Base-by-base conservation (phyloP, 768 basidiomycete species). In the Podaxis sp. region DNA sequence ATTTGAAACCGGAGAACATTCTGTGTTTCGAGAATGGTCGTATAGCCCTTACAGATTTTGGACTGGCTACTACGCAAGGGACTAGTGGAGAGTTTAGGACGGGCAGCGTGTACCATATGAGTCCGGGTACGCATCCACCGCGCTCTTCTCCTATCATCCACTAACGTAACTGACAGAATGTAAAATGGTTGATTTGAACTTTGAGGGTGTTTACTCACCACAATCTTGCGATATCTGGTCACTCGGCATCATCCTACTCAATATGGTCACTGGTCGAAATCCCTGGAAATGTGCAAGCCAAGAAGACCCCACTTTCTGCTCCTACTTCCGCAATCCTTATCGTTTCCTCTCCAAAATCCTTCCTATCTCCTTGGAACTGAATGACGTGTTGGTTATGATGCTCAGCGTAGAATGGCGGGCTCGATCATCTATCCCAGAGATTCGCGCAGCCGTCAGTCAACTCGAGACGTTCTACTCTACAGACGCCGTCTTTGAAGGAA, bases 21-120 rank as follows among this genome's bases (percentile, higher is more conserved):
- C 79, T 98, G 50, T 95, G 93, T 73, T 90, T 88, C 77, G 82
- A 88, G 71, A 74, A 82, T 64, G 95, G 94, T 51, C 80, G 84
- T 54, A 83, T 97, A 55, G 88, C 91, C 55, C 83, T 98, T 63
- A 95, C 95, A 38, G 96, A 98, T 75, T 98, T 98, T 72, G 96
- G 96, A 23, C 83, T 98, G 5, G 90, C 95, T 2, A 97, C 95
- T 4, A 90, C 89, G 21, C 93, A 96, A 64, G 84, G 83, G 69
- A 78, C 84, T 58, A 94, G 92, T 67, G 83, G 83, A 57, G 95
- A 98, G 72, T 93, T 95, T 73, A 86, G 92, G 55, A 97, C 95
- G 37, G 95, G 95, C n/a, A 95, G 92, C 67, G 86, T 95, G n/a
- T 97, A 94, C 74, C 96, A 97, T 74, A 95, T 98, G 90, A 95